Conservation (phyloP, 257 asterid species). For the Ehretia macrophylla region DNA sequence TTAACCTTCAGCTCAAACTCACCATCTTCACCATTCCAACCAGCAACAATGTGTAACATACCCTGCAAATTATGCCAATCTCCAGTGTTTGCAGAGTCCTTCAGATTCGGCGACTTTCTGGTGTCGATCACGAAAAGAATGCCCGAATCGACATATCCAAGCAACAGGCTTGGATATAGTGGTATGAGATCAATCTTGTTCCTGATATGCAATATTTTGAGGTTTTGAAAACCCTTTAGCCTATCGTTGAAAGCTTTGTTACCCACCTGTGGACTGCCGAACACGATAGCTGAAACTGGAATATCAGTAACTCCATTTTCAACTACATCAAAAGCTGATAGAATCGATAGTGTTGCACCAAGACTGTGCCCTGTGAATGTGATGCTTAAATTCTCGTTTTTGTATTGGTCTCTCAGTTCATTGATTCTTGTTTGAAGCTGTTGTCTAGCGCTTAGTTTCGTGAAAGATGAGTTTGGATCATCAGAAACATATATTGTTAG, state of each 20-base stretch:
- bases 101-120: conserved; percentile 61
- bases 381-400: conserved; percentile 52
- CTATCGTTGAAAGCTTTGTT: conserved; percentile 47
- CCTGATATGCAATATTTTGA: conserved; percentile 59
- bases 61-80: conserved; percentile 94
- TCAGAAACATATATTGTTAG: conserved; percentile 51
- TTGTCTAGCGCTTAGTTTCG: conserved; percentile 56
- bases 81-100: conserved; percentile 52
- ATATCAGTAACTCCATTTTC: conserved; percentile 67
- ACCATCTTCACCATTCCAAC: conserved; percentile 68
- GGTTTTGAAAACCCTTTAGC: conserved; percentile 29
- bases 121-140: conserved; percentile 43
- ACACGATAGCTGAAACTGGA: conserved; percentile 69
- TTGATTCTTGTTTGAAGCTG: conserved; percentile 49
- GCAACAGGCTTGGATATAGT: conserved; percentile 43
- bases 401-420: conserved; percentile 31
- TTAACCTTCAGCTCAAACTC: conserved; percentile 60
- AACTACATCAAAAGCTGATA: conserved; percentile 71
- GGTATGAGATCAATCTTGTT: conserved; percentile 73
- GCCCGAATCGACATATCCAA: conserved; percentile 55
- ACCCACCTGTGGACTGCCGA: conserved; percentile 86
- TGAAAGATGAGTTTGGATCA: conserved; percentile 62
- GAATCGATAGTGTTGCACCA: conserved; percentile 52
- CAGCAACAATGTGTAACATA: conserved; percentile 67
- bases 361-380: conserved; percentile 75